Percentiles rank a stretch among this genome's conserved stretches.
These are phyloP conservation scores for Hymenoscyphus linearis DNA, from an alignment of 2,329 filamentous ascomycete genomes.

Conservation along the genomic window DNA sequence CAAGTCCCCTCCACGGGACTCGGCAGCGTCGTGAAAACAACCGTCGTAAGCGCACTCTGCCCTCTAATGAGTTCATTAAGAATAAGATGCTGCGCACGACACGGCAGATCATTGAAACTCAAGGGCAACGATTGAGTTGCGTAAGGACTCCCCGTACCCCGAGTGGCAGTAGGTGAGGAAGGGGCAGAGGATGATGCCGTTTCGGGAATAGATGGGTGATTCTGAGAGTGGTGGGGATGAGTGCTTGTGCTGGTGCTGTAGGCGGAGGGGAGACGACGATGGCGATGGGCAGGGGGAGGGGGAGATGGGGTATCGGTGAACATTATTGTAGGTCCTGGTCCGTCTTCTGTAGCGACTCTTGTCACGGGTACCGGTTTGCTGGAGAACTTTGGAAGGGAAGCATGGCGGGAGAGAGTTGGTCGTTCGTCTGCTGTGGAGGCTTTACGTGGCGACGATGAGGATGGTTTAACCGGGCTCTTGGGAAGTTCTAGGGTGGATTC, in stretches of 20 bases:
- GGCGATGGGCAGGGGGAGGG: constrained; percentile 10
- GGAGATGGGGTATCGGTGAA: constrained; percentile 51
- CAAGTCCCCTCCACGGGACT: constrained; percentile 75
- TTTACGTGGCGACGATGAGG: constrained; percentile 11
- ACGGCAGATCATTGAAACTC: constrained; percentile 82
- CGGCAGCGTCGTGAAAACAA: constrained; percentile 78
- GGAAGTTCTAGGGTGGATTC: constrained; percentile 8
- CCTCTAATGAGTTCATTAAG: constrained; percentile 76
- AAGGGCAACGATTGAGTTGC: constrained; percentile 61
- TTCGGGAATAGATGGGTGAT: constrained; percentile 11
- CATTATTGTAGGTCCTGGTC: constrained; percentile 66
- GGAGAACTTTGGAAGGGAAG: constrained; percentile 60
- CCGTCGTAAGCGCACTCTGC: constrained; percentile 65
- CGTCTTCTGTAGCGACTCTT: constrained; percentile 58
- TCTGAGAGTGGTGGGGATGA: constrained; percentile 9
- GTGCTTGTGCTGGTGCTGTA: constrained; percentile 14
- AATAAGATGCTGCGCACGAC: constrained; percentile 78
- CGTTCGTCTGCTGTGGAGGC: constrained; percentile 25
- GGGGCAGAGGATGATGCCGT: no score
- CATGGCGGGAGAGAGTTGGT: constrained; percentile 47
- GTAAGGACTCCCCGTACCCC: constrained; percentile 39
- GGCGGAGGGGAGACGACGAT: constrained; percentile 25
- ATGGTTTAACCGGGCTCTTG: constrained; percentile 4
- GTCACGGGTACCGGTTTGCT: constrained; percentile 69
- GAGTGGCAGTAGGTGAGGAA: background rate